Conservation (phyloP, 768 basidiomycete species). For the Gyrodon lividus region DNA sequence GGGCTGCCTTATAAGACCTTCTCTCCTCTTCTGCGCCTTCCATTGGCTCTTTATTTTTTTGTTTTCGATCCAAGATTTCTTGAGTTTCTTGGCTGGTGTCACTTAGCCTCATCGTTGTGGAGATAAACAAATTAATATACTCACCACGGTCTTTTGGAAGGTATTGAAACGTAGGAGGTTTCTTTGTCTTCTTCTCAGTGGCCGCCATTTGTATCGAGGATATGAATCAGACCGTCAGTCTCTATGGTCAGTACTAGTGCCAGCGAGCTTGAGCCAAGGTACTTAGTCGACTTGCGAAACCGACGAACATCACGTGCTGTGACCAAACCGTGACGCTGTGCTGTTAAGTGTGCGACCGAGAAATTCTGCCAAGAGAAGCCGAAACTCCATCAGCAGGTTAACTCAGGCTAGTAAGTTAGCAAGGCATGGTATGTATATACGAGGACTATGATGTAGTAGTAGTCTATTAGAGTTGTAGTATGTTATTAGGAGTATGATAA, state of each 20-base stretch:
- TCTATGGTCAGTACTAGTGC: too few relatives aligned
- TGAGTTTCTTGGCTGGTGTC: conserved; percentile 70
- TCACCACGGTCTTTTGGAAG: conserved; percentile 62
- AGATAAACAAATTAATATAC: conserved; percentile 8
- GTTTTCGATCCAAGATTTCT: conserved; percentile 75
- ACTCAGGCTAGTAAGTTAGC: too few relatives aligned
- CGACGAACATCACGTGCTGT: conserved; percentile 1
- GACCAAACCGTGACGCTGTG: neutral
- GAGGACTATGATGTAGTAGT: neutral
- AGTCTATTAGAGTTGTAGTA: neutral
- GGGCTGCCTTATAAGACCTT: conserved; percentile 30
- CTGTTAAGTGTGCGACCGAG: neutral
- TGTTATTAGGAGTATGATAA: neutral
- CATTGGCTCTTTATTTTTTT: conserved; percentile 78
- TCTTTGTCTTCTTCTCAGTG: conserved; percentile 36
- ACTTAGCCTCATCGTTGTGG: conserved; percentile 3
- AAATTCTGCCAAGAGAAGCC: too few relatives aligned
- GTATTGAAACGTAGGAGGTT: conserved; percentile 71
- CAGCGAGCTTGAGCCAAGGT: too few relatives aligned
- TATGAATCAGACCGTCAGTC: neutral
- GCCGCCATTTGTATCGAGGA: conserved; percentile 1
- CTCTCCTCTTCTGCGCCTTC: conserved; percentile 65
- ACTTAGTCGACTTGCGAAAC: neutral
- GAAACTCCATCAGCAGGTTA: too few relatives aligned
- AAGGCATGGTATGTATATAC: too few relatives aligned